Evolutionary conservation across 192 early-diverging fungal species (phyloP).

Genomic region (Obelidium mucronatum): DNA sequence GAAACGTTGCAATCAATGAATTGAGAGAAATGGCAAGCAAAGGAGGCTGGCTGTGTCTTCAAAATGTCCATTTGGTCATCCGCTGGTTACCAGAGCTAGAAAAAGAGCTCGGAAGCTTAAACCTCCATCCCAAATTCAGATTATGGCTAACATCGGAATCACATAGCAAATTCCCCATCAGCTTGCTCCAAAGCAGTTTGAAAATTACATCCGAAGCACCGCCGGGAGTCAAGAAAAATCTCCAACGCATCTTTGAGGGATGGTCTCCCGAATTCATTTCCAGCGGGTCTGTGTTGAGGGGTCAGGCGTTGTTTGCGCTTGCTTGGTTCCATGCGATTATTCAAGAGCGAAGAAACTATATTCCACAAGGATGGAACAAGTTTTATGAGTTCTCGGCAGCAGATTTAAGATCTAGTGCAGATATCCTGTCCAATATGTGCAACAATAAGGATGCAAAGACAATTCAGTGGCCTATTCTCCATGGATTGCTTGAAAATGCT

Average conservation of each 20-base stretch:
- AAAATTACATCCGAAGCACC: constrained; percentile 68
- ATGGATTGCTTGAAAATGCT: constrained; percentile 62
- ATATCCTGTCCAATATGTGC: constrained; percentile 54
- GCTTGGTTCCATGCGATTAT: constrained; percentile 70
- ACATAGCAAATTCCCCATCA: constrained; percentile 59
- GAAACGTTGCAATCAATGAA: constrained; percentile 51
- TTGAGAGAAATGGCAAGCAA: constrained; percentile 37
- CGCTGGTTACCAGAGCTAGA: constrained; percentile 59
- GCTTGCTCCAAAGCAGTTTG: constrained; percentile 54
- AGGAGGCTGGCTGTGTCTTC: constrained; percentile 63
- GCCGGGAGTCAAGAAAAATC: constrained; percentile 67
- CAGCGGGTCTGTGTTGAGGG: constrained; percentile 49
- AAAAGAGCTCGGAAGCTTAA: constrained; percentile 52
- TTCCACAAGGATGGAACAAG: constrained; percentile 71
- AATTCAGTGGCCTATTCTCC: constrained; percentile 57
- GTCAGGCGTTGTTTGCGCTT: constrained; percentile 63
- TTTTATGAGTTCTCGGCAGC: constrained; percentile 69
- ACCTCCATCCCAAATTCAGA: constrained; percentile 53
- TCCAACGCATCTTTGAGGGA: constrained; percentile 56
- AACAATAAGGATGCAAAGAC: constrained; percentile 29
- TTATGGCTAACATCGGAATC: constrained; percentile 66
- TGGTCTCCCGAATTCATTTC: constrained; percentile 58
- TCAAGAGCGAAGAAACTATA: constrained; percentile 64
- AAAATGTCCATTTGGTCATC: constrained; percentile 67
- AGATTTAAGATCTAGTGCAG: constrained; percentile 62